Evolutionary conservation across 176 grass and related monocot species (phyloP), one percentile per base, ranked within the genome.

Genomic region (Ampelocalamus luodianensis): DNA sequence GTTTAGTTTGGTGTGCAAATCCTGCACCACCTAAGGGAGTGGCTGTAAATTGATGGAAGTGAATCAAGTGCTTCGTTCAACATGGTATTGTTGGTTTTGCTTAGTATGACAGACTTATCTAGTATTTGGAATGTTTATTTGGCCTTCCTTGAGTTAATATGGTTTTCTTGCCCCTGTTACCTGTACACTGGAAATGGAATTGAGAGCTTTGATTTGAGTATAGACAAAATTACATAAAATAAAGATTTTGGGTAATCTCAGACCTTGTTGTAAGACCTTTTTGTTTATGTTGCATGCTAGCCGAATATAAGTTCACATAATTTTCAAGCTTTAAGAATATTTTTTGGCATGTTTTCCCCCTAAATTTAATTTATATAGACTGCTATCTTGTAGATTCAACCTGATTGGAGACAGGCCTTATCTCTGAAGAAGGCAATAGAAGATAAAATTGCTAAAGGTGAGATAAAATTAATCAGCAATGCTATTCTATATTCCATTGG

Each of bases 401-500:
- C 88, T 56, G 91, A 96, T 81, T 98, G 96, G 96, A 90, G 96
- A 58, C 93, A 98, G 51, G 96, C 93, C 22, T 79, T 87, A 63
- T 90, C 91, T 48, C 80, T 95, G 38, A 95, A 92, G 68, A 98
- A 98, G 23, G 91, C 92, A 71, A 87, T 98, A 72, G 91, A 95
- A 73, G 96, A 94, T 79, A 93, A 93, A 91, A 98, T 95, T 81
- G 85, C 96, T 44, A 98, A 98, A 94, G 96, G 96, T 88, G 39
- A 84, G 65, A 75, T 72, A 17, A 90, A 58, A 8, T 9, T 27
- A 50, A 32, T 34, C 3, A 58, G 26, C 44, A 3, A 16, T 77
- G 17, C 3, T 24, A 43, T 22, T 11, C 15, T 60, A 5, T 56
- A 5, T 63, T 72, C 3, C 45, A 15, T 72, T 82, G 1, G 8